A percentile compares a stretch with the other conserved stretches of the same genome.
These are phyloP conservation scores for Phytopythium delawarense DNA, from an alignment of 352 stramenopile genomes.

Conservation along the genomic window DNA sequence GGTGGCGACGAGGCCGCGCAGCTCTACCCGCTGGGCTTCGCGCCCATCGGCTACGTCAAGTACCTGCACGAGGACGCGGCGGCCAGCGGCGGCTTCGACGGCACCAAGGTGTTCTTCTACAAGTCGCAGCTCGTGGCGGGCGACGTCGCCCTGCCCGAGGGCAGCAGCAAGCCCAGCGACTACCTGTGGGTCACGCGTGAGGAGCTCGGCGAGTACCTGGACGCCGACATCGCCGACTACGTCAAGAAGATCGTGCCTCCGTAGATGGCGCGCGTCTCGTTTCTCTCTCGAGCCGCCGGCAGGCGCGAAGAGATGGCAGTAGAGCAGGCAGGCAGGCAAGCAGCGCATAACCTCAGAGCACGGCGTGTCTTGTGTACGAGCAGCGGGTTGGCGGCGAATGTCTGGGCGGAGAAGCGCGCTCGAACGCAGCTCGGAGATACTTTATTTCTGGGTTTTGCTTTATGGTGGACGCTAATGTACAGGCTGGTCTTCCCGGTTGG, in stretches of 20 bases:
- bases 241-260: constrained; percentile 80
- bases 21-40: constrained; percentile 57
- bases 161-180: constrained; percentile 45
- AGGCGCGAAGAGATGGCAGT: background rate
- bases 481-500: constrained; percentile 1
- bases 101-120: constrained; percentile 88
- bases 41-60: constrained; percentile 72
- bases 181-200: constrained; percentile 80
- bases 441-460: constrained; percentile 2
- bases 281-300: background rate
- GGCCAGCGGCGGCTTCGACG: constrained; percentile 41
- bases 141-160: constrained; percentile 53
- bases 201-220: constrained; percentile 76
- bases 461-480: constrained; percentile 4
- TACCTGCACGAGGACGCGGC: constrained; percentile 51
- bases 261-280: constrained; percentile 6
- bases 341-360: background rate
- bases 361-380: background rate
- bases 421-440: background rate
- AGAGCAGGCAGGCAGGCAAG: background rate
- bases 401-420: background rate
- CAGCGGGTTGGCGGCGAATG: background rate
- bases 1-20: constrained; percentile 32
- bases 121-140: constrained; percentile 66
- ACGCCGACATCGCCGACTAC: constrained; percentile 58